Conservation (phyloP, 2,329 filamentous ascomycete species). For the Aspergillus pseudonomiae region DNA sequence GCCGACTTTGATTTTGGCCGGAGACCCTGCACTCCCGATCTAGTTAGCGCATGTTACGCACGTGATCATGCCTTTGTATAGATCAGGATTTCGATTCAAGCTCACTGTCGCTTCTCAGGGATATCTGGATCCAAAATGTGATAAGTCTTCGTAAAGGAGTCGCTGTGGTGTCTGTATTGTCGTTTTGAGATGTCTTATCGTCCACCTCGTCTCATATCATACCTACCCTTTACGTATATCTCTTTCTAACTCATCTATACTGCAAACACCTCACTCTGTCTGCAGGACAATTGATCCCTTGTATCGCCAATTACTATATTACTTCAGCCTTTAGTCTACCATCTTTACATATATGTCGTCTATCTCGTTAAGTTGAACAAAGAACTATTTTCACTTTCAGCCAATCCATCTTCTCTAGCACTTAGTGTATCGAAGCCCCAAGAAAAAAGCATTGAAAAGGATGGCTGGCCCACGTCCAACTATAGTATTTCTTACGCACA, state of each 20-base stretch:
- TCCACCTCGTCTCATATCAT: background rate
- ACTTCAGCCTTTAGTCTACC: background rate
- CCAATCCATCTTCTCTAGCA: background rate
- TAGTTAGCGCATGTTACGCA: conserved; percentile 18
- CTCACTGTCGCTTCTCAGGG: background rate
- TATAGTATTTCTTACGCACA: background rate
- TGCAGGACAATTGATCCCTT: background rate
- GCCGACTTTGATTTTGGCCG: conserved; percentile 37
- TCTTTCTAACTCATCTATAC: background rate
- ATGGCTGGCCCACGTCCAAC: background rate
- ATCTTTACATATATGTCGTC: background rate
- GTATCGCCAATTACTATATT: background rate
- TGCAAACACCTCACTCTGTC: background rate
- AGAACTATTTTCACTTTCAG: background rate
- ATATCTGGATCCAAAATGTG: background rate
- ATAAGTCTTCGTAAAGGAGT: background rate
- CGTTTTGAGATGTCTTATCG: background rate
- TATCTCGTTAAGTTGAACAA: background rate
- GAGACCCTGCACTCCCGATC: conserved; percentile 20
- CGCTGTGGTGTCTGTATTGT: background rate
- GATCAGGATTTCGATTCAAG: conserved; percentile 2
- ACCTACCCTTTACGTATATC: background rate
- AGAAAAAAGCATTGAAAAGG: background rate
- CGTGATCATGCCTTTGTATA: conserved; percentile 22
- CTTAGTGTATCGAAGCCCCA: background rate